Conservation (phyloP, 805 yeast genomes). For the Saccharomycopsis oosterbeekiorum region DNA sequence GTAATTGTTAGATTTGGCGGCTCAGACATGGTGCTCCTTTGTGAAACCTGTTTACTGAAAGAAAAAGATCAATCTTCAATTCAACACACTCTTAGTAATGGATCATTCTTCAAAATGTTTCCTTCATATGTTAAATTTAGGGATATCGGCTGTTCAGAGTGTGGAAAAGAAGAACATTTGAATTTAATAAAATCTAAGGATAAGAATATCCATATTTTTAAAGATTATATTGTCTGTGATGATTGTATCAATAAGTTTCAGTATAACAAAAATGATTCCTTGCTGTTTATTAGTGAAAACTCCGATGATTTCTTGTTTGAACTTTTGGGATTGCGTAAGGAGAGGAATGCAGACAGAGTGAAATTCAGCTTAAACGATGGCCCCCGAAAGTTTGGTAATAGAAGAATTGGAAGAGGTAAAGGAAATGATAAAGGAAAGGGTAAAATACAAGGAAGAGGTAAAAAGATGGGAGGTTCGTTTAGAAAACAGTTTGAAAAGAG, state of each 20-base stretch:
- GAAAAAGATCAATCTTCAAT: constrained; percentile 37
- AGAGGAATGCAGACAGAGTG: constrained; percentile 29
- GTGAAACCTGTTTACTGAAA: constrained; percentile 36
- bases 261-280: constrained; percentile 14
- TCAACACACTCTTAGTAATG: constrained; percentile 43
- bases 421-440: constrained; percentile 7
- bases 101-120: constrained; percentile 42
- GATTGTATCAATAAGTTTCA: constrained; percentile 29
- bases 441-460: constrained; percentile 14
- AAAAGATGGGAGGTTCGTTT: constrained; percentile 1
- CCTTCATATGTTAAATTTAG: constrained; percentile 39
- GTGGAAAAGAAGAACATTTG: constrained; percentile 35
- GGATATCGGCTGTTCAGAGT: constrained; percentile 38
- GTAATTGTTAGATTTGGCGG: constrained; percentile 44
- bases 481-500: constrained; percentile 1
- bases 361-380: neutral
- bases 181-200: constrained; percentile 24
- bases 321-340: constrained; percentile 36
- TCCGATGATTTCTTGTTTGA: constrained; percentile 38
- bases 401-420: constrained; percentile 20
- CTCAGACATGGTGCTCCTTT: constrained; percentile 41
- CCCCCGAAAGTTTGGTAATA: constrained; percentile 31
- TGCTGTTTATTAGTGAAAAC: constrained; percentile 33
- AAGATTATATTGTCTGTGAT: constrained; percentile 31
- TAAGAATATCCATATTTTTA: neutral